Base-by-base conservation (phyloP, 495 filamentous ascomycete species). In the Penicillium steckii region DNA sequence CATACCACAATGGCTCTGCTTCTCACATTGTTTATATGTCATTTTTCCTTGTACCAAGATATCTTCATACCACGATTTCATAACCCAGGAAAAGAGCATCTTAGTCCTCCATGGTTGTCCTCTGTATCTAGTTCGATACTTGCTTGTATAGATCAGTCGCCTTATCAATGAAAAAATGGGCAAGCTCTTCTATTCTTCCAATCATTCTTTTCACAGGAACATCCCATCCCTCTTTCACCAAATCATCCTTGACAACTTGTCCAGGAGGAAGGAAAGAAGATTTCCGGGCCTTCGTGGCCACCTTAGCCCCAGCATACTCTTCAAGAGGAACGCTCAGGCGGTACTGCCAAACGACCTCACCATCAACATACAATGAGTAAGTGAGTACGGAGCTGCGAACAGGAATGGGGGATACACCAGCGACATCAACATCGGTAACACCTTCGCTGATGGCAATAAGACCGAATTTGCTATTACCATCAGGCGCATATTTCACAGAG, bases 391-490 rank as follows among this genome's bases (percentile, higher is more conserved):
- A 77, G 55, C 66, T 70, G 7, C 69, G 66, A 9, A 62, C 55
- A 2, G 40, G 52, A 7, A 48, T 52, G 3, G 67, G 52, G 58
- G 65, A 43, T 45, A 68, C 50, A 38, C 58, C 17, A 41, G 40
- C 17, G 13, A 59, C 78, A 56, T 85, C 80, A 46, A 77, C 74
- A 21, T 73, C 72, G 8, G 75, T 71, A n/a, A 82, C 77, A 23
- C 75, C 72, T 32, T 83, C 83, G 47, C 84, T 82, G 40, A 98
- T 90, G 24, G 90, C 87, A n/a, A 98, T 78, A 1, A 88, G 84
- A 1, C 92, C 93, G 61, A 95, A 92, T 66, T 98, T 98, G 44
- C 82, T 87, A 62, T 95, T 94, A 1, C 94, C 94, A 61, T 84
- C 80, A 0, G 94, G 88, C 22, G 90, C 80, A 56, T 96, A 95